Evolutionary conservation across 1,284 basidiomycete genomes (phyloP), one percentile per base, ranked within the genome.

Genomic region (Meira nashicola): DNA sequence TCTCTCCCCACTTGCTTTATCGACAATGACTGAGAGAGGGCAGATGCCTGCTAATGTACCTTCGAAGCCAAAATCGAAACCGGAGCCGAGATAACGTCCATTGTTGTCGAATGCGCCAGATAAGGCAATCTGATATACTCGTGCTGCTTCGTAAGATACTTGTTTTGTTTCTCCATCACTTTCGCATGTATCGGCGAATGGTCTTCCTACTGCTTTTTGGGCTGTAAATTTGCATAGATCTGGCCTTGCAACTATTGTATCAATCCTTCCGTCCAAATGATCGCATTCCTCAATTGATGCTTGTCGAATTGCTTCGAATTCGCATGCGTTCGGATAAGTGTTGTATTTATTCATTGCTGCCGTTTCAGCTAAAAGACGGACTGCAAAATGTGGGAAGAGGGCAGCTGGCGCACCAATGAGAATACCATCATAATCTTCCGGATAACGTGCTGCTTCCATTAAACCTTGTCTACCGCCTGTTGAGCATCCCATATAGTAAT

Each of bases 401-500:
- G 25, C 38, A n/a, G 56, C 62, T 15, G 68, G 68, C 17, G 64
- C 57, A 41, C 66, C 66, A 23, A 64, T 59, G 14, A 70, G 50
- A 48, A 70, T 57, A 19, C 66, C 68, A 40, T 70, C 65, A 54
- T 64, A 70, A 40, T 68, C 64, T 21, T 38, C 19, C 3, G 68
- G 68, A 28, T 64, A 70, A 23, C 55, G 50, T 33, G 62, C 62
- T 10, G 58, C 64, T 23, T 56, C 52, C 17, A 60, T 59, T 52
- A 70, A 62, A 15, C 49, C 68, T 38, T 63, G 54, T 17, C 68
- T 46, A 37, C 68, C 68, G 44, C 68, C 68, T 0, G 61, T 64
- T 21, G 60, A 64, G 55, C 68, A 70, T 11, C 68, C 68, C 4
- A 54, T 51, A 49, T 60, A 70, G 57, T 67, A 67, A 54, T 48